Evolutionary conservation across 768 basidiomycete genomes (phyloP).

Genomic region (Podaxis carcinomalis): DNA sequence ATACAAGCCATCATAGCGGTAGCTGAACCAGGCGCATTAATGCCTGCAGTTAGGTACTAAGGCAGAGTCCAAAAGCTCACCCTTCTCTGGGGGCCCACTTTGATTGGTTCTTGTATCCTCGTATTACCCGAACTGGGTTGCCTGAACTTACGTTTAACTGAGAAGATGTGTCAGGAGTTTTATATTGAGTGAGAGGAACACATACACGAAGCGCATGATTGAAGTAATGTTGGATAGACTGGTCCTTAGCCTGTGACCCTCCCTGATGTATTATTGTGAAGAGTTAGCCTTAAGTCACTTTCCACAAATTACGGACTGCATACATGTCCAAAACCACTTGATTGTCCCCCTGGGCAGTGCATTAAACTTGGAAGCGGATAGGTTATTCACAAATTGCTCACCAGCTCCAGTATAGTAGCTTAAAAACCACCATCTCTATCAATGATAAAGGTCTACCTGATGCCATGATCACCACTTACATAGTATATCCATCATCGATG

Average conservation of each 20-base stretch:
- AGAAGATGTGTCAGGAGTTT: not conserved
- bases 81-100: conserved; percentile 31
- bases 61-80: conserved; percentile 15
- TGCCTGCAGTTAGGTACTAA: not conserved
- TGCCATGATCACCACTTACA: conserved; percentile 23
- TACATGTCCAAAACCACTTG: not conserved
- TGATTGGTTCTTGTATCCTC: conserved; percentile 26
- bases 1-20: conserved; percentile 43
- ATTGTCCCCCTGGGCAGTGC: conserved; percentile 9
- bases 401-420: conserved; percentile 40
- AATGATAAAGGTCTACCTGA: not conserved
- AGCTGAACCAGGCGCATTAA: conserved; percentile 18
- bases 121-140: conserved; percentile 37
- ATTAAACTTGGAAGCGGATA: not conserved
- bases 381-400: conserved; percentile 8
- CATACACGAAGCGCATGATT: conserved; percentile 30
- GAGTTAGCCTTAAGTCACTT: not conserved
- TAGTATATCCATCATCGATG: conserved; percentile 30
- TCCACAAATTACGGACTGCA: not conserved
- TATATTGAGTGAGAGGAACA: not conserved
- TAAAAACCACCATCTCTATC: not conserved
- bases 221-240: conserved; percentile 28
- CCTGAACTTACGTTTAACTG: conserved; percentile 25
- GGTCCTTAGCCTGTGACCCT: conserved; percentile 25
- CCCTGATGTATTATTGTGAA: conserved; percentile 14